Percentiles rank a stretch among this genome's conserved stretches.
phyloP scores from a whole-genome alignment of 306 rosid genomes.

The Comarum palustre region DNA sequence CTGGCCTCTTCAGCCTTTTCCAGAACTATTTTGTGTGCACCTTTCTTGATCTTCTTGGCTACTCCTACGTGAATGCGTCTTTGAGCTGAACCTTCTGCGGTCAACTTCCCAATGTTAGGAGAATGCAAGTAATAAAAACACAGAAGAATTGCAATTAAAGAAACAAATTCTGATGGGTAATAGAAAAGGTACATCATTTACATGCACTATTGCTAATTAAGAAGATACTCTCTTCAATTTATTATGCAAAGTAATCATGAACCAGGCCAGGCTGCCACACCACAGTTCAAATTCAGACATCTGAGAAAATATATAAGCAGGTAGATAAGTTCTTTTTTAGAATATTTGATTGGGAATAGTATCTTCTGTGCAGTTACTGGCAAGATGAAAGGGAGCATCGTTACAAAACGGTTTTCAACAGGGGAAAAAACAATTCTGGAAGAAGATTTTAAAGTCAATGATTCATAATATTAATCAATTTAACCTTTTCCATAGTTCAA shows the following conservation, averaged over 20 bases:
- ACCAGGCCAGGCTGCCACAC: background rate
- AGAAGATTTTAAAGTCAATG: background rate
- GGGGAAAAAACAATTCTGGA: background rate
- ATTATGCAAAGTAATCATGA: background rate
- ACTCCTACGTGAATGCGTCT: conserved; percentile 70
- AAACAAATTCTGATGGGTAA: background rate
- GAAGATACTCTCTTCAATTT: background rate
- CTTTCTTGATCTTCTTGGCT: conserved; percentile 91
- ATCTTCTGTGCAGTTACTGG: background rate
- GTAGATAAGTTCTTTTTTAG: background rate
- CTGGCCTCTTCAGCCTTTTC: conserved; percentile 99
- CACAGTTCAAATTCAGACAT: background rate
- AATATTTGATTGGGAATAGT: background rate
- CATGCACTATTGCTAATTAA: background rate
- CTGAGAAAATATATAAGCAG: background rate
- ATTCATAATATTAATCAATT: background rate
- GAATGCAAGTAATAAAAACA: conserved; percentile 3
- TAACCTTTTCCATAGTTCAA: background rate
- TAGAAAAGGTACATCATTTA: background rate
- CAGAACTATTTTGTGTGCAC: conserved; percentile 88
- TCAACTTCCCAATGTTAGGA: conserved; percentile 29
- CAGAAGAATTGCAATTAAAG: background rate
- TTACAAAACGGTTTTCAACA: too few species aligned
- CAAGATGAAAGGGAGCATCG: background rate
- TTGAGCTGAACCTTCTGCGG: conserved; percentile 62